phyloP scores from a whole-genome alignment of 768 basidiomycete species.

The Multifurca ochricompacta region DNA sequence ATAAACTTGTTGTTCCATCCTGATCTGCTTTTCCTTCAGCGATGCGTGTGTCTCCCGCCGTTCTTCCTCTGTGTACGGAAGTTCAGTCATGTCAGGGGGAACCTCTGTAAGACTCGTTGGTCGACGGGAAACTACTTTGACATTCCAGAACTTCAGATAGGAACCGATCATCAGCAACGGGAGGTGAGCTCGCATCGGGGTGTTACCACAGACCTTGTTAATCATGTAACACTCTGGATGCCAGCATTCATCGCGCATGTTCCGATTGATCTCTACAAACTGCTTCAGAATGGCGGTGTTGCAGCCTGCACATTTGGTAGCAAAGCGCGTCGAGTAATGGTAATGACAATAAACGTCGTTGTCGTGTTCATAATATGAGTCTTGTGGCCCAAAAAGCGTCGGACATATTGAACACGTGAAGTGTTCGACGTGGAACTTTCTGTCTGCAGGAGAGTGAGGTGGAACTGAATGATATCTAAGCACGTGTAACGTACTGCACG shows the following conservation, averaged over 20 bases:
- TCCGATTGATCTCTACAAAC: slow-evolving; percentile 98
- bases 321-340: slow-evolving; percentile 98
- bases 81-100: slow-evolving; percentile 29
- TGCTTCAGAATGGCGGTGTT: slow-evolving; percentile 97
- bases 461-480: slow-evolving; percentile 9
- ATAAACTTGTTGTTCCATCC: slow-evolving; percentile 97
- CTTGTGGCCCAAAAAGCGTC: slow-evolving; percentile 93
- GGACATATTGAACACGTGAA: slow-evolving; percentile 98
- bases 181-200: neutral
- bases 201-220: slow-evolving; percentile 63
- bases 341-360: slow-evolving; percentile 98
- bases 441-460: slow-evolving; percentile 48
- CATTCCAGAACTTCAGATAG: slow-evolving; percentile 87
- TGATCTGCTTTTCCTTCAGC: slow-evolving; percentile 81
- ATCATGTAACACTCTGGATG: slow-evolving; percentile 99
- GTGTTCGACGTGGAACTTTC: slow-evolving; percentile 99
- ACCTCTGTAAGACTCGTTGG: slow-evolving; percentile 48
- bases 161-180: slow-evolving; percentile 9
- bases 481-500: slow-evolving; percentile 69
- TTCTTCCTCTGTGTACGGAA: slow-evolving; percentile 71
- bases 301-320: slow-evolving; percentile 97
- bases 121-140: slow-evolving; percentile 77
- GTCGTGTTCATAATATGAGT: slow-evolving; percentile 98
- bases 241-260: slow-evolving; percentile 98
- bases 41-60: slow-evolving; percentile 65